Evolutionary conservation across 305 asterid species (phyloP).

Genomic region (Solanum hybrid): DNA sequence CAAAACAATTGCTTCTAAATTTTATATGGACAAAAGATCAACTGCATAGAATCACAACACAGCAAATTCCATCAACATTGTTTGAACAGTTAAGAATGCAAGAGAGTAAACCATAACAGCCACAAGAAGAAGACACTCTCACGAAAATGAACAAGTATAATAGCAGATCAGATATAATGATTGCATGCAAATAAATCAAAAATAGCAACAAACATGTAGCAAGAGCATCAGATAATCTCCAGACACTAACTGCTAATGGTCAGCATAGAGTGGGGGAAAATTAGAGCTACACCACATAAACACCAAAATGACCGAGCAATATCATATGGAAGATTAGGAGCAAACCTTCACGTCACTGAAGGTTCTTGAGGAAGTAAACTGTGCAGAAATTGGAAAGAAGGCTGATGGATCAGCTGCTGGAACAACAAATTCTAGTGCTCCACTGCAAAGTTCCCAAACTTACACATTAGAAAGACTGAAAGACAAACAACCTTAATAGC

Average conservation of each 20-base stretch:
- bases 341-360: constrained; percentile 74
- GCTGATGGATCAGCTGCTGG: constrained; percentile 62
- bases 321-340: neutral
- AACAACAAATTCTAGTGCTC: constrained; percentile 77
- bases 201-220: neutral
- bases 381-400: constrained; percentile 72
- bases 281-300: neutral
- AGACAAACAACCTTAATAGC: constrained; percentile 1
- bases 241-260: neutral
- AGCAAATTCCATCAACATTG: neutral
- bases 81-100: neutral
- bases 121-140: neutral
- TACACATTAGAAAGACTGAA: constrained; percentile 11
- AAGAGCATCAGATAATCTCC: neutral
- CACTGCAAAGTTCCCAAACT: constrained; percentile 44
- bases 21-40: neutral
- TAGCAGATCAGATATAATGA: neutral
- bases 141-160: neutral
- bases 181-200: neutral
- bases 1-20: neutral
- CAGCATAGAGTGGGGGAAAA: neutral
- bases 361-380: constrained; percentile 58
- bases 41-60: neutral
- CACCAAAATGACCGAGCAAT: neutral
- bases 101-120: neutral